A percentile compares a stretch with the other conserved stretches of the same genome.
Conservation (phyloP, 306 rosid species). For the Canavalia gladiata region DNA sequence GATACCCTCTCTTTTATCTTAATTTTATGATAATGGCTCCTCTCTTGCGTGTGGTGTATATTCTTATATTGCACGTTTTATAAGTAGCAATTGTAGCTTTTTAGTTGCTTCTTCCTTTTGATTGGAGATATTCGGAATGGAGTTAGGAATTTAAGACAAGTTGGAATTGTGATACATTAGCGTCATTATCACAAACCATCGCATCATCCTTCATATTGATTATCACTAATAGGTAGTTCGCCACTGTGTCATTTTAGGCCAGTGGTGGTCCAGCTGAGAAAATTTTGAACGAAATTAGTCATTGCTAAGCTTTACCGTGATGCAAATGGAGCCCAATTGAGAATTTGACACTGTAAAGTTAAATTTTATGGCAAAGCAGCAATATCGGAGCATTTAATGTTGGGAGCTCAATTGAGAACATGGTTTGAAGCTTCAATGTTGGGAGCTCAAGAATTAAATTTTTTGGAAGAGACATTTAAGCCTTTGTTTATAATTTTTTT, state of each 20-base stretch:
- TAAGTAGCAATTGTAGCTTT: constrained; percentile 1
- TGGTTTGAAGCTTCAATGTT: constrained; percentile 17
- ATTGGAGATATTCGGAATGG: neutral
- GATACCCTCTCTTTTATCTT: neutral
- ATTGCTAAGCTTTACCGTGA: constrained; percentile 20
- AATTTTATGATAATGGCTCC: neutral
- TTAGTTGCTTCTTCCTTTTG: neutral
- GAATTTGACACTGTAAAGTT: neutral
- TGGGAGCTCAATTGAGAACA: neutral
- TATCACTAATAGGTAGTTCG: constrained; percentile 15
- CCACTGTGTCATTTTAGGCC: constrained; percentile 21
- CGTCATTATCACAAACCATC: constrained; percentile 40
- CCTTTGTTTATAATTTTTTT: neutral
- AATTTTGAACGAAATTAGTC: constrained; percentile 2
- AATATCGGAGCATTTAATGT: neutral
- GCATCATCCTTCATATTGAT: constrained; percentile 19
- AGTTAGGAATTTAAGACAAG: constrained; percentile 20
- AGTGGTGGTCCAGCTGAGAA: constrained; percentile 51
- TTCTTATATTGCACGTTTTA: neutral
- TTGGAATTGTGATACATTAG: constrained; percentile 1
- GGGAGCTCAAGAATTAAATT: neutral
- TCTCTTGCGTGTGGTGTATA: constrained; percentile 4
- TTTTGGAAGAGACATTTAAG: neutral
- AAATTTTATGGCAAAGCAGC: constrained; percentile 20
- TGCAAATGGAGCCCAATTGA: neutral